Evolutionary conservation across 768 basidiomycete species (phyloP).

Genomic region (Suillus discolor): DNA sequence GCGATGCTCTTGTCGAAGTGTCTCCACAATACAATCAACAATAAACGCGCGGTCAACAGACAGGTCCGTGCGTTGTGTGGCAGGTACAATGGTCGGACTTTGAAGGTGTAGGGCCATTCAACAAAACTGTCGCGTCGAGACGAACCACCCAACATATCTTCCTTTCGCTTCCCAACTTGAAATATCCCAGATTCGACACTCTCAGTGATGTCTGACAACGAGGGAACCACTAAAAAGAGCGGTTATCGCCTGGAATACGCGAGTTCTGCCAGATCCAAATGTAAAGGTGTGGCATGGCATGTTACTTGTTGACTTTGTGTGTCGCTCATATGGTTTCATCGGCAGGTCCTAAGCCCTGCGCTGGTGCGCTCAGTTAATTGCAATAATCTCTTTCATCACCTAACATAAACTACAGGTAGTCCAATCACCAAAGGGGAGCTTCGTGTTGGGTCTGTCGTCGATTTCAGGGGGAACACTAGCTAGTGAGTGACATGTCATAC

Average conservation of each 20-base stretch:
- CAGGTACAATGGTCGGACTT: conserved; percentile 36
- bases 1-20: conserved; percentile 8
- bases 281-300: conserved; percentile 54
- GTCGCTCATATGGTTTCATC: conserved; percentile 23
- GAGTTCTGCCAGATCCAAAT: conserved; percentile 65
- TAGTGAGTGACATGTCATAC: conserved; percentile 49
- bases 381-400: neutral
- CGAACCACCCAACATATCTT: conserved; percentile 37
- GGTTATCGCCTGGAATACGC: conserved; percentile 85
- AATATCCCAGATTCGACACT: conserved; percentile 19
- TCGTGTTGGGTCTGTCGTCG: conserved; percentile 74
- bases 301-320: conserved; percentile 25
- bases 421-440: conserved; percentile 71
- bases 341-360: conserved; percentile 77
- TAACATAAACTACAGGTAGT: conserved; percentile 51
- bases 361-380: conserved; percentile 44
- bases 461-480: conserved; percentile 66
- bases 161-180: conserved; percentile 30
- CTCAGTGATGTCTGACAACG: conserved; percentile 36
- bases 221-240: conserved; percentile 35
- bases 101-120: conserved; percentile 40
- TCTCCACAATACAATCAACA: conserved; percentile 16
- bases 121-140: conserved; percentile 43
- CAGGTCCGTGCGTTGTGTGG: conserved; percentile 39
- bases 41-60: conserved; percentile 27